Evolutionary conservation across 208 protist species (phyloP), one percentile per base, ranked within the genome.

Genomic region (Leptomonas pyrrhocoris): DNA sequence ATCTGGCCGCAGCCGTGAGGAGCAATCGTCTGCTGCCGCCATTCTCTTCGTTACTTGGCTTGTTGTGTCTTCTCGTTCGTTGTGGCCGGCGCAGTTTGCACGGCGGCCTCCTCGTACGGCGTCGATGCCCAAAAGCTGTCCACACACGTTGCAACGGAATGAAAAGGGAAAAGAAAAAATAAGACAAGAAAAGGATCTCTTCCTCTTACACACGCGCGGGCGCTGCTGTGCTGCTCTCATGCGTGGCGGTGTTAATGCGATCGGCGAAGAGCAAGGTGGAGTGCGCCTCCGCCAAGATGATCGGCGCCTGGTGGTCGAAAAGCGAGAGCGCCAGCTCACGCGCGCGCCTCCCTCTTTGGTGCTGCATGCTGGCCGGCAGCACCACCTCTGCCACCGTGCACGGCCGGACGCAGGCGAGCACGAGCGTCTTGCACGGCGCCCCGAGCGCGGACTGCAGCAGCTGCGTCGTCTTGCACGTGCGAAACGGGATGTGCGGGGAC

Each of bases 351-450:
- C 51, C 51, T 12, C 28, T 61, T 31, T 45, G 27, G 31, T 63
- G 61, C 21, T 55, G 45, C 68, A 66, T 27, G 63, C 59, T 58
- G 18, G 59, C 54, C 42, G 76, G 76, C 66, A 77, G 40, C 68
- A 70, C 70, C 57, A 73, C 66, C 75, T 81, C 80, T 2, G 66
- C 30, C 63, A 76, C 62, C 40, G 51, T 38, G 75, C 75, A 81
- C 49, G 91, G 86, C 73, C 82, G 89, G 36, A 96, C 72, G 59
- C 90, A 95, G 6, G 88, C 78, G 38, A 96, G 68, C 48, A 94
- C 76, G 23, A 94, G 71, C 48, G 83, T 83, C 46, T 74, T 83
- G 67, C 79, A 85, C 68, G 85, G 81, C 25, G 81, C 55, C 19
- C 72, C 72, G 3, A 97, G 74, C 19, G 87, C 80, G 21, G 86